Percentiles rank a stretch among this genome's conserved stretches.
These are phyloP conservation scores for Solanum pimpinellifolium DNA, from an alignment of 257 asterid genomes.

Conservation along the genomic window DNA sequence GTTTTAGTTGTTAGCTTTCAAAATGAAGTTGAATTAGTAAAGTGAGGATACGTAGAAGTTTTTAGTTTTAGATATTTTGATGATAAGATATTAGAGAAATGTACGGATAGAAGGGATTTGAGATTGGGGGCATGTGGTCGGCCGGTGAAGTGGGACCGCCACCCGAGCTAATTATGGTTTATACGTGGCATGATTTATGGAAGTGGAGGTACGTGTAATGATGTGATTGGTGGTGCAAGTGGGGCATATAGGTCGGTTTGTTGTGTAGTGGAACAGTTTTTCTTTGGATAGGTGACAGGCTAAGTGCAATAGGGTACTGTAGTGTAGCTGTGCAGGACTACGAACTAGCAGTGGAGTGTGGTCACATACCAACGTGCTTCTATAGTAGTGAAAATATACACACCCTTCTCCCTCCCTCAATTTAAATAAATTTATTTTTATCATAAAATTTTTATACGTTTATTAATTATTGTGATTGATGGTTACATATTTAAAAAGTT, in stretches of 20 bases:
- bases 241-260: conserved; percentile 15
- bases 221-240: neutral
- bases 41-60: too few species aligned
- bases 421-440: too few species aligned
- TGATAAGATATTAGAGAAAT: neutral
- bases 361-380: neutral
- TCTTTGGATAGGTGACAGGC: neutral
- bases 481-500: rapidly evolving
- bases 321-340: neutral
- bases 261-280: neutral
- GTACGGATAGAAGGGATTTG: neutral
- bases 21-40: too few species aligned
- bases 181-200: conserved; percentile 11
- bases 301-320: neutral
- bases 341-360: neutral
- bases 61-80: neutral
- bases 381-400: neutral
- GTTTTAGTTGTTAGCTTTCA: too few species aligned
- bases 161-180: conserved; percentile 1
- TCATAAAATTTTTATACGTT: rapidly evolving
- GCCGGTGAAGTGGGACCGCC: conserved; percentile 12
- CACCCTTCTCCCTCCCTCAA: neutral
- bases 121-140: conserved; percentile 6
- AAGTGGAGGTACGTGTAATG: neutral
- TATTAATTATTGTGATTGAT: too few species aligned